Conservation (phyloP, 2,329 filamentous ascomycete genomes). For the Epichloe uncinata region DNA sequence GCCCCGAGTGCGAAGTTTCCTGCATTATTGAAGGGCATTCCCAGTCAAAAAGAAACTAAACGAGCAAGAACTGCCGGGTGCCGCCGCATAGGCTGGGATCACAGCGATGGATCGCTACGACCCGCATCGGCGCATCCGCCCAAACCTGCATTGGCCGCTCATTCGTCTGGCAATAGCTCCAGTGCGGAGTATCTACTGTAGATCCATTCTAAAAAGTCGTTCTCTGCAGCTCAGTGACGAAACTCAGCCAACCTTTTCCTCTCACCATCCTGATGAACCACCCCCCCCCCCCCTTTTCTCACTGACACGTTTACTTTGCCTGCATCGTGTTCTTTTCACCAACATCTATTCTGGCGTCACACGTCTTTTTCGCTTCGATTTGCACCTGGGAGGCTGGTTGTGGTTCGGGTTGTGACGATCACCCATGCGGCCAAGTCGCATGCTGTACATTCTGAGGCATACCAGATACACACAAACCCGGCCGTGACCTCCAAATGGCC, state of each 20-base stretch:
- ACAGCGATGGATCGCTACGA: too few relatives aligned
- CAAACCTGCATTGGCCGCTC: background rate
- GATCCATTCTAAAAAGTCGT: too few relatives aligned
- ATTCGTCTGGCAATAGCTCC: background rate
- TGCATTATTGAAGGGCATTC: background rate
- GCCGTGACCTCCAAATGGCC: conserved; percentile 19
- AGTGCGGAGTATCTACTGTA: too few relatives aligned
- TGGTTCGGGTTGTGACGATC: background rate
- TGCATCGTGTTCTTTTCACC: too few relatives aligned
- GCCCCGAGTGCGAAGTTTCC: too few relatives aligned
- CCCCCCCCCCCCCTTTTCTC: too few relatives aligned
- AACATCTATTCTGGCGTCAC: background rate
- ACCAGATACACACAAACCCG: background rate
- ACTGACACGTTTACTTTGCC: too few relatives aligned
- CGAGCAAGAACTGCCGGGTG: background rate
- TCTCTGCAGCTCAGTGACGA: too few relatives aligned
- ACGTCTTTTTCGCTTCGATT: too few relatives aligned
- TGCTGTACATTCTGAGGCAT: background rate
- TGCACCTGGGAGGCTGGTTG: too few relatives aligned
- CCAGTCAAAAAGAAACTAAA: background rate
- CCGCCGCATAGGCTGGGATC: background rate
- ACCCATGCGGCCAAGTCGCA: conserved; percentile 10
- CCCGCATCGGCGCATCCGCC: background rate
- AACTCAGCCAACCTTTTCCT: too few relatives aligned
- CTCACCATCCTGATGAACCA: too few relatives aligned